Evolutionary conservation across 2,329 filamentous ascomycete species (phyloP).

Genomic region (Chaetomium globosum): DNA sequence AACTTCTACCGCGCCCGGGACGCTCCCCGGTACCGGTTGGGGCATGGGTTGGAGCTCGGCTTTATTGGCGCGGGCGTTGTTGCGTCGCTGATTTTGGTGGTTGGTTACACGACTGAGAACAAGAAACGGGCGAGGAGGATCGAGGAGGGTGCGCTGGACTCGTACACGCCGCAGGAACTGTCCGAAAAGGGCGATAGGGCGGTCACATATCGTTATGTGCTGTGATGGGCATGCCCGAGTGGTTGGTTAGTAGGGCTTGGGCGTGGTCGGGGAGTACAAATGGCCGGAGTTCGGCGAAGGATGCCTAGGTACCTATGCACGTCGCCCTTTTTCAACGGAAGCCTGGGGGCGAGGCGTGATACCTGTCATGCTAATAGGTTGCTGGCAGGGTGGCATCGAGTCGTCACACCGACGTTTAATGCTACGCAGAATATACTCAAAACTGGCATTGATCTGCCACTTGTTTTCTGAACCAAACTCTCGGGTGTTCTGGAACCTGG

Average conservation of each 20-base stretch:
- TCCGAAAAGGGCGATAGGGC: constrained; percentile 63
- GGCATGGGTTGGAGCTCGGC: constrained; percentile 54
- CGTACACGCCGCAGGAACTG: constrained; percentile 52
- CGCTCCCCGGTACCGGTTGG: constrained; percentile 52
- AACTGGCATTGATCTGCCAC: neutral
- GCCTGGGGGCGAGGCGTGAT: neutral
- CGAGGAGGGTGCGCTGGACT: constrained; percentile 47
- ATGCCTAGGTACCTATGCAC: neutral
- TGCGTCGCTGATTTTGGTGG: constrained; percentile 48
- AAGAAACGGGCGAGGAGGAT: constrained; percentile 55
- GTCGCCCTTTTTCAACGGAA: neutral
- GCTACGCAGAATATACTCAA: neutral
- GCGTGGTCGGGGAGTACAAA: neutral
- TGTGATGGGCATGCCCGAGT: neutral
- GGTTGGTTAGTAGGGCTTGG: neutral
- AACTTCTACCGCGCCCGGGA: constrained; percentile 67
- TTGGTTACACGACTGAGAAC: constrained; percentile 62
- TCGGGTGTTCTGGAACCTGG: neutral
- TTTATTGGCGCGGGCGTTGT: constrained; percentile 53
- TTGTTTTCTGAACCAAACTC: neutral
- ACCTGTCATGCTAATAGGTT: neutral
- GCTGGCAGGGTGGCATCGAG: neutral
- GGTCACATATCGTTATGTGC: constrained; percentile 64
- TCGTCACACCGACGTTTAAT: neutral
- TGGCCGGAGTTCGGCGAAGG: neutral